Base-by-base conservation (phyloP, 768 basidiomycete genomes). In the Auriscalpium orientale region DNA sequence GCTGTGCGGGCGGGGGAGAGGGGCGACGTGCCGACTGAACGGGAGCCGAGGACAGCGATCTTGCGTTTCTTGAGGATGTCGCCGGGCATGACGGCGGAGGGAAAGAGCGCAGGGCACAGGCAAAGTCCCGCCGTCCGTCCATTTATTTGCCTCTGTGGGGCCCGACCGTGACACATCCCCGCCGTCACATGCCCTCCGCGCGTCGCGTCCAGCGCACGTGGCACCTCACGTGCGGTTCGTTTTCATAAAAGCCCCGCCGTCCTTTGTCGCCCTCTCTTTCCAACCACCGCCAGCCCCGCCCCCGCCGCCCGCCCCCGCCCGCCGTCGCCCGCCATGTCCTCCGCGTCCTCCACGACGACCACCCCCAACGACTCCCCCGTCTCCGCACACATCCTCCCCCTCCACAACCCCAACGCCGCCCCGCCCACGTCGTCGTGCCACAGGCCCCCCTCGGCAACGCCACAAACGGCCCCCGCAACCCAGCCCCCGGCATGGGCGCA, bases 381-480 rank as follows among this genome's bases (percentile, higher is more conserved):
- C 48, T 71, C 72, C 6, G 51, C 43, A 3, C 80, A 81, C 54
- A 82, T 94, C 57, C 84, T 89, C 67, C 89, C 92, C 21, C 80
- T 95, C 62, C 92, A 95, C 72, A 87, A 91, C 67, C 91, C 91
- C 15, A 77, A 79, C 1, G 85, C 88, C 64, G 87, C 89, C n/a
- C n/a, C 43, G 91, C 91, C 2, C 80, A 84, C 57, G 74, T 92
- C 61, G 82, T 85, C 46, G 78, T 87, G 13, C 89, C 91, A 1
- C 85, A 91, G 65, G 89, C 87, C 33, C 89, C 88, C 6, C 76
- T 92, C 5, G 88, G 89, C 13, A 90, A 85, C 61, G 67, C 78
- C 11, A 77, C 78, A 36, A 79, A 79, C 54, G 76, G 75, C 15
- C 71, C 78, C 21, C 73, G 68, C 33, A 82, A 77, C 65, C 77